These are phyloP conservation scores for Fusarium sp. DNA, from an alignment of 2,329 filamentous ascomycete genomes.

Conservation along the genomic window DNA sequence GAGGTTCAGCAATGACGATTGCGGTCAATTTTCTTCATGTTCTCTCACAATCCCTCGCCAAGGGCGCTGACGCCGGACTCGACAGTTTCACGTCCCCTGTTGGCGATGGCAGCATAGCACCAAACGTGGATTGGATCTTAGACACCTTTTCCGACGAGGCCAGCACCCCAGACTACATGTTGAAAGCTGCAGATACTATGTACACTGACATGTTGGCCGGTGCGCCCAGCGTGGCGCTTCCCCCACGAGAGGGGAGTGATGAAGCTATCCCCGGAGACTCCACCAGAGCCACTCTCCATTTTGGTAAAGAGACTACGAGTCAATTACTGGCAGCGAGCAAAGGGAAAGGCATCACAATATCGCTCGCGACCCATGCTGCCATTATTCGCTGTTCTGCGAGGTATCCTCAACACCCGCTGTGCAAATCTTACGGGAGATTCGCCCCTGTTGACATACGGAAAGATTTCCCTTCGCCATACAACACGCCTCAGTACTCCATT, in stretches of 20 bases:
- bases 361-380: slow-evolving; percentile 47
- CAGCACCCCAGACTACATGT: neutral
- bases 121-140: slow-evolving; percentile 1
- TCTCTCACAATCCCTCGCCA: neutral
- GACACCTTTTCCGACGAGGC: neutral
- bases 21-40: slow-evolving; percentile 8
- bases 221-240: slow-evolving; percentile 2
- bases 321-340: neutral
- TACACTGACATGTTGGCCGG: slow-evolving; percentile 8
- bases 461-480: slow-evolving; percentile 44
- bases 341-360: slow-evolving; percentile 39
- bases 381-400: slow-evolving; percentile 43
- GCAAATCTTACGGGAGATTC: slow-evolving; percentile 47
- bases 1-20: slow-evolving; percentile 2
- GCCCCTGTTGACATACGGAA: slow-evolving; percentile 45
- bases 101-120: slow-evolving; percentile 2
- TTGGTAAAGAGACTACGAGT: neutral
- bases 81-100: neutral
- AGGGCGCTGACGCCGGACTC: neutral
- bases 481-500: slow-evolving; percentile 40
- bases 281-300: neutral
- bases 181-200: neutral
- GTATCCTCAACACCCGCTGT: slow-evolving; percentile 42
- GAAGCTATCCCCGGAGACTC: neutral
- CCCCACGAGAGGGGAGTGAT: neutral